Evolutionary conservation across 768 basidiomycete species (phyloP), one percentile per base, ranked within the genome.

Genomic region (Butyriboletus loyo): DNA sequence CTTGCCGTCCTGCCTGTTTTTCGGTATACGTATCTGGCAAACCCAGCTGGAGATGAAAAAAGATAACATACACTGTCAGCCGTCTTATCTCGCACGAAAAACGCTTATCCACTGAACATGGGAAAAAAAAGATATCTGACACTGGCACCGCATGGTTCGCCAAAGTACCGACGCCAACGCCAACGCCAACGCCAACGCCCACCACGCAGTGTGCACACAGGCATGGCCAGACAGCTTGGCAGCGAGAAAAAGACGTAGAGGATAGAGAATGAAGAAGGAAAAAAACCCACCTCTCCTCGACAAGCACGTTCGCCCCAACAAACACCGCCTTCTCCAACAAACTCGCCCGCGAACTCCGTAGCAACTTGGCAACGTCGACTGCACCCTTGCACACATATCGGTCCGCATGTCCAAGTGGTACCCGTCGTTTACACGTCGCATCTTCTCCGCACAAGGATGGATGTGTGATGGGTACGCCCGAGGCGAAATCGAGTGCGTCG

Each of bases 231-330:
- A 48, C 38, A 39, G 27, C 52, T 34, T 32, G 40, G 21, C 21
- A 8, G 14, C 19, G 42, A 24, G 14, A 36, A 8, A 40, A 8
- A n/a, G 3, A n/a, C n/a, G n/a, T n/a, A n/a, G n/a, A n/a, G n/a
- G n/a, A 31, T 1, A 6, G 7, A 48, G 21, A n/a, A 32, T 44
- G 34, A 46, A 30, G 28, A 31, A 1, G 10, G 9, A 28, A 40
- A 28, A 82, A 42, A 27, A 81, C 86, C 41, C 63, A 89, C 88
- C 78, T 75, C 63, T 90, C 88, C 37, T 89, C 81, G 3, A 84
- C 77, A 49, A 90, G 74, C 1, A 80, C 81, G 59, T 83, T 84
- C 4, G 77, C 83, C 15, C 81, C 84, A 19, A 79, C 56, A 9
- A 62, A 57, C 47, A 73, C 69, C 15, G 81, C 81, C 49, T 74